Base-by-base conservation (phyloP, 2,329 filamentous ascomycete genomes). In the Curvularia sp. region DNA sequence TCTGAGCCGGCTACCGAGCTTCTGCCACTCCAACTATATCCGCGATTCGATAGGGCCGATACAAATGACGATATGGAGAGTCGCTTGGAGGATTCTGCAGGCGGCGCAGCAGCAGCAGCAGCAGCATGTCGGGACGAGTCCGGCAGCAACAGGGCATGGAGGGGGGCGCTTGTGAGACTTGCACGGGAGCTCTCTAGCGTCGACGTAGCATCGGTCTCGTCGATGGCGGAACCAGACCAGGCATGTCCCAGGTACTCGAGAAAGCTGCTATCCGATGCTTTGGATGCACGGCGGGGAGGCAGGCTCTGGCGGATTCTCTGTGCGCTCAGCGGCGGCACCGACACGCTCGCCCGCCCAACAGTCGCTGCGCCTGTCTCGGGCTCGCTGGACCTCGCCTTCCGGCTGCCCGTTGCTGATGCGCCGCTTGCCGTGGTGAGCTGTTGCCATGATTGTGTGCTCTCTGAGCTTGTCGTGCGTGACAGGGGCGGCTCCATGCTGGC, bases 31-130 rank as follows among this genome's bases (percentile, higher is more conserved):
- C 66, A 80, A 74, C 75, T 86, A 78, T 70, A 74, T 67, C 68
- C 76, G 84, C 86, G 62, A 79, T 82, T 69, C 55, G 75, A 76
- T 63, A 80, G 84, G 52, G 82, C 85, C 5, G 88, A 90, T 43
- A 86, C 85, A 23, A 90, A 79, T 0, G 90, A 93, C 7, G 89
- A 91, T 59, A 89, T 84, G 23, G 90, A 93, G 72, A 90, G 81
- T 49, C 90, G 86, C 69, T 91, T 89, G 43, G 81, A 81, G 43
- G 81, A 81, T 38, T 88, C 80, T 49, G 61, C 47, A 30, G 61
- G 79, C 43, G 39, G 28, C 13, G 21, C 41, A 21, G 61, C 54
- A 36, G 60, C 53, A 47, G 77, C 74, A 46, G 64, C 60, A 57
- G 77, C 83, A 57, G 84, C 84, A 41, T 60, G 70, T 47, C 77